phyloP scores from a whole-genome alignment of 2,329 filamentous ascomycete species.

The Hypoxylon sp. region DNA sequence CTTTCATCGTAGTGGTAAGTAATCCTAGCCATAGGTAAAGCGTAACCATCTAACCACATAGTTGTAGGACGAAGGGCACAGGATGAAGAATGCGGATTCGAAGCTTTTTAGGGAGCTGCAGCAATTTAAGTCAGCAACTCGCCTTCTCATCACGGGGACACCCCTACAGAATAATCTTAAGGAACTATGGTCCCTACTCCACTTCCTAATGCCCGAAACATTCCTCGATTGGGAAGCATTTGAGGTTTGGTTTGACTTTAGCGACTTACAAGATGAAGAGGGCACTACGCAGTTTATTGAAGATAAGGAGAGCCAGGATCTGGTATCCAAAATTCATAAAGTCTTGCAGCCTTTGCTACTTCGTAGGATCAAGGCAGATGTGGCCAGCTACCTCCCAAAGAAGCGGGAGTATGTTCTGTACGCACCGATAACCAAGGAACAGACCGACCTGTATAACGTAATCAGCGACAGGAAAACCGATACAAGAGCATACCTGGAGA shows the following conservation, averaged over 20 bases:
- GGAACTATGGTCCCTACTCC: conserved; percentile 92
- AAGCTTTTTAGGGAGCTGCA: conserved; percentile 88
- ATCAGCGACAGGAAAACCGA: conserved; percentile 66
- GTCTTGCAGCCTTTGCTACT: conserved; percentile 92
- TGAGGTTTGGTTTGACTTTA: conserved; percentile 97
- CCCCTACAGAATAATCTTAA: conserved; percentile 95
- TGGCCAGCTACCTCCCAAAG: conserved; percentile 89
- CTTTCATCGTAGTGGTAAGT: conserved; percentile 91
- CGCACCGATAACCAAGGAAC: conserved; percentile 88
- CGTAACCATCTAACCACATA: conserved; percentile 32
- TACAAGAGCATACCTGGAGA: conserved; percentile 80
- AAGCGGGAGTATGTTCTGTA: conserved; percentile 97
- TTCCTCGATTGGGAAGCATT: conserved; percentile 95
- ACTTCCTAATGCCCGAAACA: conserved; percentile 91
- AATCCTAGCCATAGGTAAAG: not conserved
- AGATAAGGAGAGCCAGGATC: conserved; percentile 77
- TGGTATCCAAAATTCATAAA: conserved; percentile 89
- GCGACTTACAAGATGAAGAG: conserved; percentile 84
- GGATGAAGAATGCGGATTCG: conserved; percentile 96
- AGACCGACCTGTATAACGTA: conserved; percentile 85
- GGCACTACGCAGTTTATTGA: conserved; percentile 81
- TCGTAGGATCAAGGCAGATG: conserved; percentile 89
- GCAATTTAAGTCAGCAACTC: conserved; percentile 87
- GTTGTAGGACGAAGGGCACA: conserved; percentile 85
- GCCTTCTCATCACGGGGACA: conserved; percentile 92